These are phyloP conservation scores for Sclerotinia trifoliorum DNA, from an alignment of 2,329 filamentous ascomycete species.

Conservation along the genomic window DNA sequence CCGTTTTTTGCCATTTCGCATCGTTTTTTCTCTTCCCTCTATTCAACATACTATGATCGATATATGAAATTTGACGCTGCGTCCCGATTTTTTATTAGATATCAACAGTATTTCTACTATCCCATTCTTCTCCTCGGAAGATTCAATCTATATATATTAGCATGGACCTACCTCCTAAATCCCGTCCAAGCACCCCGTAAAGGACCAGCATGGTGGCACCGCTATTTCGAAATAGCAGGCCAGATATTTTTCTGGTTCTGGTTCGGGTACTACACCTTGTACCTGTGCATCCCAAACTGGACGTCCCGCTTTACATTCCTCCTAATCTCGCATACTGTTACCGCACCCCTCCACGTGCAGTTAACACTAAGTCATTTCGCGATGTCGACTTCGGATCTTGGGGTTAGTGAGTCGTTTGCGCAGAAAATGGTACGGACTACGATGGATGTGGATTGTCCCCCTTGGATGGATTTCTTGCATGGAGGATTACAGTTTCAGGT, in stretches of 20 bases:
- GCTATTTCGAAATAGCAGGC: constrained; percentile 72
- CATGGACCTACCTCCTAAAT: constrained; percentile 70
- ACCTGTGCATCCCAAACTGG: constrained; percentile 67
- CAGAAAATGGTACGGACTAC: constrained; percentile 90
- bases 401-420: constrained; percentile 79
- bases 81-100: constrained; percentile 66
- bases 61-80: constrained; percentile 74
- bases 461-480: constrained; percentile 86
- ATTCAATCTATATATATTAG: constrained; percentile 83
- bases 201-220: constrained; percentile 79
- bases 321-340: constrained; percentile 75
- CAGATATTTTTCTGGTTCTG: constrained; percentile 81
- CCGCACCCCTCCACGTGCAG: constrained; percentile 80
- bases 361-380: constrained; percentile 94
- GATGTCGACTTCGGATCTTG: constrained; percentile 86
- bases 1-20: constrained; percentile 87
- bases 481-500: constrained; percentile 88
- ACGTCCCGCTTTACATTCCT: constrained; percentile 72
- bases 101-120: constrained; percentile 82
- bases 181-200: constrained; percentile 67
- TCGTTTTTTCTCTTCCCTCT: constrained; percentile 70
- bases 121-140: constrained; percentile 75
- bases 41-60: constrained; percentile 82
- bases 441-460: constrained; percentile 87
- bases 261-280: constrained; percentile 78